These are phyloP conservation scores for Aspergillus baeticus DNA, from an alignment of 495 filamentous ascomycete genomes.

Conservation along the genomic window DNA sequence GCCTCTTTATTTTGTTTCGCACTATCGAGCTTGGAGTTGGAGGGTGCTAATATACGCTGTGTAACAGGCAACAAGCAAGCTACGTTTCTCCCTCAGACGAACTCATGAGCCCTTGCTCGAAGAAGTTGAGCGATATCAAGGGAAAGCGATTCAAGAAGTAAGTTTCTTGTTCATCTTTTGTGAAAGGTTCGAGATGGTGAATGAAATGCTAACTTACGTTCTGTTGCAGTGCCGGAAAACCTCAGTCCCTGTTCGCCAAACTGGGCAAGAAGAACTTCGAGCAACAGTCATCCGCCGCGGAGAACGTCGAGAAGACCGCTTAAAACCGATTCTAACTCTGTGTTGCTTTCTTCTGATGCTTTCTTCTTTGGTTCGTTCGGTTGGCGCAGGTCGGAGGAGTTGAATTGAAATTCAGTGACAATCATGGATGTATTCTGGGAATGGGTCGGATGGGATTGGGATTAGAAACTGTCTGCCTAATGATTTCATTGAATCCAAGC, in stretches of 20 bases:
- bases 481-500: slow-evolving; percentile 11
- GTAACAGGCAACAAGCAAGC: slow-evolving; percentile 47
- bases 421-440: slow-evolving; percentile 8
- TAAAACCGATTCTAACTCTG: slow-evolving; percentile 4
- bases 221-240: slow-evolving; percentile 43
- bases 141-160: slow-evolving; percentile 71
- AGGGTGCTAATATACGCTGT: not conserved
- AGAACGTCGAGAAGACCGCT: slow-evolving; percentile 5
- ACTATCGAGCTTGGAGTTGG: not conserved
- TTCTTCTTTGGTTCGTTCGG: not conserved
- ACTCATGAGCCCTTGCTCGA: slow-evolving; percentile 91
- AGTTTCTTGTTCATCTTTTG: slow-evolving; percentile 11
- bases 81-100: slow-evolving; percentile 92
- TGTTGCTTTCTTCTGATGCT: slow-evolving; percentile 17
- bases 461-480: not conserved
- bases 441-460: slow-evolving; percentile 2
- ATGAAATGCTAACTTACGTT: not conserved
- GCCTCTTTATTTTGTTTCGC: not conserved
- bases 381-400: slow-evolving; percentile 17
- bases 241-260: slow-evolving; percentile 49
- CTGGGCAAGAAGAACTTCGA: slow-evolving; percentile 52
- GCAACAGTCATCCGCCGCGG: slow-evolving; percentile 28
- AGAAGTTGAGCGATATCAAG: slow-evolving; percentile 82
- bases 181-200: not conserved
- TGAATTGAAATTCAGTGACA: slow-evolving; percentile 1